Evolutionary conservation across 306 rosid species (phyloP).

Genomic region (Rosa persica): DNA sequence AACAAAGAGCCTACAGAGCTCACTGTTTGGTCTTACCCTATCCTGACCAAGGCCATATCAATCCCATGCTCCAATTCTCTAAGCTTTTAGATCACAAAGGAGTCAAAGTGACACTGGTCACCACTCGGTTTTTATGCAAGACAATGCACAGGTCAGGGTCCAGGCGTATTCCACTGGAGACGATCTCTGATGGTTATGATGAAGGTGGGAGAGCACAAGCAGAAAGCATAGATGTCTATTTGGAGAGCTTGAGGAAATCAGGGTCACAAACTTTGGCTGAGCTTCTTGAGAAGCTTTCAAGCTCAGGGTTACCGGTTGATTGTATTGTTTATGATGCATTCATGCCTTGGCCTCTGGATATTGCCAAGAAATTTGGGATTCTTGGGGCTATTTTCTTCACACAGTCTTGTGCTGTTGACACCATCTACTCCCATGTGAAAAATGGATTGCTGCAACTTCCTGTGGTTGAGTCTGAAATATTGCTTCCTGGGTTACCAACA

Average conservation of each 20-base stretch:
- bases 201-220: background rate
- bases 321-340: slow-evolving; percentile 43
- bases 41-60: slow-evolving; percentile 49
- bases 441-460: slow-evolving; percentile 28
- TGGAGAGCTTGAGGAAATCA: slow-evolving; percentile 16
- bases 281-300: slow-evolving; percentile 28
- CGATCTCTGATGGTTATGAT: slow-evolving; percentile 50
- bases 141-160: too few relatives aligned
- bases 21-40: slow-evolving; percentile 39
- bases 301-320: slow-evolving; percentile 20
- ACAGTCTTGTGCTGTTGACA: slow-evolving; percentile 27
- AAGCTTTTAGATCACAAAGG: slow-evolving; percentile 40
- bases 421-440: slow-evolving; percentile 29
- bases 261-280: slow-evolving; percentile 33
- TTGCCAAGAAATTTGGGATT: slow-evolving; percentile 38
- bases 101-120: slow-evolving; percentile 32
- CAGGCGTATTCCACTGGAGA: slow-evolving; percentile 13
- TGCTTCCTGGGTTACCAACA: slow-evolving; percentile 47
- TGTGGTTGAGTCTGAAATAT: slow-evolving; percentile 18
- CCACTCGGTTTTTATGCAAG: slow-evolving; percentile 22
- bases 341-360: slow-evolving; percentile 40
- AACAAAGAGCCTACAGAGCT: slow-evolving; percentile 11
- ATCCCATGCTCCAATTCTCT: slow-evolving; percentile 45
- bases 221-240: background rate
- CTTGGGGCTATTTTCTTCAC: slow-evolving; percentile 28